phyloP scores from a whole-genome alignment of 2,329 filamentous ascomycete genomes.

The Scedosporium aurantiacum region DNA sequence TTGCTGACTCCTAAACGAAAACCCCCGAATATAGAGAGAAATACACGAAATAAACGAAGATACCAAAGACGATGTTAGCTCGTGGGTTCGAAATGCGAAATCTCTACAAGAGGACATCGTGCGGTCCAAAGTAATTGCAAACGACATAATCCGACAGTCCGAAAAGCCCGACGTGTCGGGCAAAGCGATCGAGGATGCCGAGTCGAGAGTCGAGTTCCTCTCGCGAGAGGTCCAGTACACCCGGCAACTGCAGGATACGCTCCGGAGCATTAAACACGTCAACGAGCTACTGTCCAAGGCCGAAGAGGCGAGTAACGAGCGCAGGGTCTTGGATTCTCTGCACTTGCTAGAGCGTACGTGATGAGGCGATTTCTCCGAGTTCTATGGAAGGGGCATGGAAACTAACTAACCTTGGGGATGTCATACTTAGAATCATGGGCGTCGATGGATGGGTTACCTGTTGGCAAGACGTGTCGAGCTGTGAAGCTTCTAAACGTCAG shows the following conservation, averaged over 20 bases:
- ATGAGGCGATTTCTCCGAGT: background rate
- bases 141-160: constrained; percentile 68
- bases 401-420: constrained; percentile 14
- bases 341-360: constrained; percentile 42
- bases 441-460: constrained; percentile 46
- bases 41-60: constrained; percentile 68
- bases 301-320: constrained; percentile 43
- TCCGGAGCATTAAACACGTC: constrained; percentile 43
- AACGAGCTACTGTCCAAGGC: constrained; percentile 52
- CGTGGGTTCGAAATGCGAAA: constrained; percentile 78
- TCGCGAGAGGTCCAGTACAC: constrained; percentile 48
- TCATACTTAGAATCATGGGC: constrained; percentile 37
- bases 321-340: constrained; percentile 45
- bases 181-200: constrained; percentile 39
- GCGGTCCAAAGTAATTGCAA: constrained; percentile 65
- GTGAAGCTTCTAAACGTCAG: constrained; percentile 55
- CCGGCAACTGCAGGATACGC: constrained; percentile 39
- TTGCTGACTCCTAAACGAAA: background rate
- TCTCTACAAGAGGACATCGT: constrained; percentile 78
- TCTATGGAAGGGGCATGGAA: background rate
- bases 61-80: constrained; percentile 66
- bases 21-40: constrained; percentile 39
- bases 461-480: constrained; percentile 50
- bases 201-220: constrained; percentile 45
- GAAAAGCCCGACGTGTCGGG: constrained; percentile 49